A percentile compares a stretch with the other conserved stretches of the same genome.
phyloP scores from a whole-genome alignment of 2,329 filamentous ascomycete genomes.

The Ceratocystis papillata region DNA sequence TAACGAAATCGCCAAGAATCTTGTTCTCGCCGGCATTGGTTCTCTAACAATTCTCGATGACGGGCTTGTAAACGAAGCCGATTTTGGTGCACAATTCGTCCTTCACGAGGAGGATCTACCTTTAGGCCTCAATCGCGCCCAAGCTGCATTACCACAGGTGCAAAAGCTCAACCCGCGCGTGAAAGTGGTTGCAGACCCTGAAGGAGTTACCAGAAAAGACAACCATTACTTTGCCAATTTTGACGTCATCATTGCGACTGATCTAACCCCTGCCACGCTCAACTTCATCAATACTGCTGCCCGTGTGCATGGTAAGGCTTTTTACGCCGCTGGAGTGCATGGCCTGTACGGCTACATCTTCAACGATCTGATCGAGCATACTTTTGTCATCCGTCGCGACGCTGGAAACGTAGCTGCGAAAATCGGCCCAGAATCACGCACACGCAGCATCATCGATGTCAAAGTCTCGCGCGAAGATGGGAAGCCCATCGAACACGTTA shows the following conservation, averaged over 20 bases:
- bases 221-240: conserved; percentile 67
- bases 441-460: conserved; percentile 62
- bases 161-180: conserved; percentile 86
- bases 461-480: conserved; percentile 54
- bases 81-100: conserved; percentile 77
- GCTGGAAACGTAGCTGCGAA: conserved; percentile 61
- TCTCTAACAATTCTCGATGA: conserved; percentile 83
- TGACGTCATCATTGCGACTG: conserved; percentile 81
- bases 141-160: conserved; percentile 66
- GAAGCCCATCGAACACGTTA: conserved; percentile 73
- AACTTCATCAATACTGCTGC: conserved; percentile 77
- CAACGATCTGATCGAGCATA: conserved; percentile 79
- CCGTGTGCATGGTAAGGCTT: conserved; percentile 47
- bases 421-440: conserved; percentile 58
- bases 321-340: conserved; percentile 31
- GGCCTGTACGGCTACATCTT: conserved; percentile 91
- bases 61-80: conserved; percentile 61
- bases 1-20: conserved; percentile 93
- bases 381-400: conserved; percentile 78
- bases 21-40: conserved; percentile 84
- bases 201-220: conserved; percentile 55
- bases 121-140: conserved; percentile 72
- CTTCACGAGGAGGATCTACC: conserved; percentile 53
- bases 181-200: conserved; percentile 57
- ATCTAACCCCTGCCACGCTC: conserved; percentile 64